Evolutionary conservation across 164 flowering plant species (phyloP).

Genomic region (Nymphaea colorata): DNA sequence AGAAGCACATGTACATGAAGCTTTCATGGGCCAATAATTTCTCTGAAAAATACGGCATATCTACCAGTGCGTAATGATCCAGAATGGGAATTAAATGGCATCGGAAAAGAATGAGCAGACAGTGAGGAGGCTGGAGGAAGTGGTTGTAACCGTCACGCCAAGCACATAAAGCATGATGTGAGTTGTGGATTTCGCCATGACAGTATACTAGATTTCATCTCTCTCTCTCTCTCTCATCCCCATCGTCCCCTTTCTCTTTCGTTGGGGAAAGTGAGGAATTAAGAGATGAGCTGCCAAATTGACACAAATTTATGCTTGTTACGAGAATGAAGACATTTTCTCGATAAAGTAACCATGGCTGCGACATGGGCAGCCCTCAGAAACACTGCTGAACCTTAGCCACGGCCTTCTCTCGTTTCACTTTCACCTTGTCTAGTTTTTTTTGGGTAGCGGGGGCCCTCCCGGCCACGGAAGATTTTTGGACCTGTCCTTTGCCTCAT

Average conservation of each 20-base stretch:
- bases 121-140: constrained; percentile 6
- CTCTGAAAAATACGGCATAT: neutral
- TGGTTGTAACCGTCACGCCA: constrained; percentile 14
- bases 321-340: neutral
- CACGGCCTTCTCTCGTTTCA: no score
- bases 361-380: neutral
- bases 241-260: neutral
- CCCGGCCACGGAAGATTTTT: no score
- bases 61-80: neutral
- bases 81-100: constrained; percentile 5
- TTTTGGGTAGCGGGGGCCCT: neutral
- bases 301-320: neutral
- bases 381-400: no score
- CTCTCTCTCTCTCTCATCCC: neutral
- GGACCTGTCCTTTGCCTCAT: no score
- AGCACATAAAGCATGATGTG: constrained; percentile 10
- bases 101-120: constrained; percentile 1
- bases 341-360: neutral
- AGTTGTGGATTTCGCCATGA: neutral
- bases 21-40: neutral
- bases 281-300: no score
- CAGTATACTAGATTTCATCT: neutral
- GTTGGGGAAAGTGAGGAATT: neutral
- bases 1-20: neutral
- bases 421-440: neutral